Evolutionary conservation across 768 basidiomycete species (phyloP).

Genomic region (Lactarius sanguifluus): DNA sequence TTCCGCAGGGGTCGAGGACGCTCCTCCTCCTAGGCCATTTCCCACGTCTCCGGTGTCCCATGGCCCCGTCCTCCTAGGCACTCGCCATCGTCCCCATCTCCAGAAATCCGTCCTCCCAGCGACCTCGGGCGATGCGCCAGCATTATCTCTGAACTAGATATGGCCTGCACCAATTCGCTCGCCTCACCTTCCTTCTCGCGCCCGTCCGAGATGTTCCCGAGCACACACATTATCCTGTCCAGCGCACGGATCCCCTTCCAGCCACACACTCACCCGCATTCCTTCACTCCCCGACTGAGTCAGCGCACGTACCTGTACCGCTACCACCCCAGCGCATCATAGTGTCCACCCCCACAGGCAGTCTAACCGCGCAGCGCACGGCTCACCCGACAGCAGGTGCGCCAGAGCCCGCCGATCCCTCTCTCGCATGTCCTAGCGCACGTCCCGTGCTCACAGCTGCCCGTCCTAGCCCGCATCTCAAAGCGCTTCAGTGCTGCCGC

Average conservation of each 20-base stretch:
- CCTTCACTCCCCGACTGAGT: background rate
- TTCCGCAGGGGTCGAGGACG: background rate
- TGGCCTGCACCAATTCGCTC: background rate
- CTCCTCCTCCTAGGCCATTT: background rate
- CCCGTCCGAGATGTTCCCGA: background rate
- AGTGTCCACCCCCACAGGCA: background rate
- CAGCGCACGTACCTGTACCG: background rate
- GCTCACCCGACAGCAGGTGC: constrained; percentile 6
- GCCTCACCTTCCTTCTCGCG: background rate
- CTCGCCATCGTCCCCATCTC: constrained; percentile 28
- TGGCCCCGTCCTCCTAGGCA: constrained; percentile 26
- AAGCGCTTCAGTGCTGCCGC: constrained; percentile 31
- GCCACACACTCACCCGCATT: constrained; percentile 23
- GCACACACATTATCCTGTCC: background rate
- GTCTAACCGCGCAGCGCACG: constrained; percentile 3
- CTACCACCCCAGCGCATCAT: background rate
- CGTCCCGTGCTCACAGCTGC: constrained; percentile 27
- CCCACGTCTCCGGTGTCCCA: constrained; percentile 1
- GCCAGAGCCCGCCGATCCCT: constrained; percentile 19
- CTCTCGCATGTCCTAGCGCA: constrained; percentile 30
- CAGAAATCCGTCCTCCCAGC: constrained; percentile 31
- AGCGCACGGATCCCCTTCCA: background rate
- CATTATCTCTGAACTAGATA: constrained; percentile 19
- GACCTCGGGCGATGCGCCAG: constrained; percentile 30
- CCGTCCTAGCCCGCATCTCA: constrained; percentile 34